Evolutionary conservation across 768 basidiomycete genomes (phyloP), one percentile per base, ranked within the genome.

Genomic region (Suillus spraguei): DNA sequence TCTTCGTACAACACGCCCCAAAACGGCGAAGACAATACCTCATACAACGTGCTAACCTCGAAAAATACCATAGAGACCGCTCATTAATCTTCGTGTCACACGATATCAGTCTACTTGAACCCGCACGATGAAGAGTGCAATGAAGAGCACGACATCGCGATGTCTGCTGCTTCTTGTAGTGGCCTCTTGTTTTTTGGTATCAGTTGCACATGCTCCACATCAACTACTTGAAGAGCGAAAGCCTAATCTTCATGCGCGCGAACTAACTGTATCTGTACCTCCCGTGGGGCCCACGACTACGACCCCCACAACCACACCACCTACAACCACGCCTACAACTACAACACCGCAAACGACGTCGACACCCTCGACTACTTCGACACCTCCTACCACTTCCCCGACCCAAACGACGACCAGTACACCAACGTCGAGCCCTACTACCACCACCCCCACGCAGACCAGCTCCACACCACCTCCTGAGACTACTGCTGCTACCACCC

Each of bases 131-230:
- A 64, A 61, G 53, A 65, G 61, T 65, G 68, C 65, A 63, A 70
- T 74, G 70, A 69, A 72, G 62, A 65, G 66, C 50, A 50, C 66
- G 61, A 63, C 60, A 33, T 67, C 64, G 20, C 64, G 69, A 44
- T 66, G 65, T 59, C 66, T 79, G 36, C 39, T 58, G 11, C 58
- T 77, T 35, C 56, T 80, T 28, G 68, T 74, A 36, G 55, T 70
- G 41, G 61, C 70, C 7, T 67, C 72, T 32, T 72, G 71, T 38
- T 71, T 69, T 49, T 44, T 74, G 46, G 62, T 77, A 17, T 64
- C 74, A 59, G 72, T 69, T 42, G 66, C 67, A 17, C 60, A 69
- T 53, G 71, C 67, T 74, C 66, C 62, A 72, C 53, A 67, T 35
- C 64, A 69, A 41, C 64, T 64, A 52, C 64, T 72, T 36, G 59